phyloP scores from a whole-genome alignment of 73 alveolate species.

The Paramecium biaurelia region DNA sequence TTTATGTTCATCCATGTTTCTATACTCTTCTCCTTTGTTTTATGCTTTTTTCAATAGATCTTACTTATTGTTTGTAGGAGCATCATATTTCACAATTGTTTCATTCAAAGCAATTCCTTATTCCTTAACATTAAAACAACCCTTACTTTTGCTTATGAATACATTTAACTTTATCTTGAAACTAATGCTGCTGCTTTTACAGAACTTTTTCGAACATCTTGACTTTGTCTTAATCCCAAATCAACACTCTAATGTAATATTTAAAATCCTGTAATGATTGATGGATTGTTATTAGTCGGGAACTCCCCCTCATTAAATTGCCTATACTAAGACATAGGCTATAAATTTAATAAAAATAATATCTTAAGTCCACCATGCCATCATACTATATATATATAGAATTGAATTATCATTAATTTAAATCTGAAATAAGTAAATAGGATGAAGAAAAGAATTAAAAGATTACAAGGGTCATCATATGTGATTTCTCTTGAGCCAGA shows the following conservation, averaged over 20 bases:
- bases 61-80: not conserved
- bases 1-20: conserved; percentile 67
- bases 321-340: not conserved
- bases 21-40: conserved; percentile 49
- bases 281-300: not conserved
- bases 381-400: not conserved
- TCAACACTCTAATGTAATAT: conserved; percentile 18
- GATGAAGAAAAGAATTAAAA: conserved; percentile 53
- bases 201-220: not conserved
- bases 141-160: not conserved
- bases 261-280: not conserved
- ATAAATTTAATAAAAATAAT: not conserved
- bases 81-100: not conserved
- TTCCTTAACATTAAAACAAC: not conserved
- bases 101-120: not conserved
- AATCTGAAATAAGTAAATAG: too few species aligned
- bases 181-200: conserved; percentile 34
- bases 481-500: conserved; percentile 61
- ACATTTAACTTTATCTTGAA: conserved; percentile 6
- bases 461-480: conserved; percentile 61
- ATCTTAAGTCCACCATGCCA: not conserved
- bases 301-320: not conserved
- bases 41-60: not conserved
- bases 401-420: not conserved
- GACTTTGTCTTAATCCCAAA: not conserved